Base-by-base conservation (phyloP, 2,329 filamentous ascomycete genomes). In the Phialocephala subalpina region DNA sequence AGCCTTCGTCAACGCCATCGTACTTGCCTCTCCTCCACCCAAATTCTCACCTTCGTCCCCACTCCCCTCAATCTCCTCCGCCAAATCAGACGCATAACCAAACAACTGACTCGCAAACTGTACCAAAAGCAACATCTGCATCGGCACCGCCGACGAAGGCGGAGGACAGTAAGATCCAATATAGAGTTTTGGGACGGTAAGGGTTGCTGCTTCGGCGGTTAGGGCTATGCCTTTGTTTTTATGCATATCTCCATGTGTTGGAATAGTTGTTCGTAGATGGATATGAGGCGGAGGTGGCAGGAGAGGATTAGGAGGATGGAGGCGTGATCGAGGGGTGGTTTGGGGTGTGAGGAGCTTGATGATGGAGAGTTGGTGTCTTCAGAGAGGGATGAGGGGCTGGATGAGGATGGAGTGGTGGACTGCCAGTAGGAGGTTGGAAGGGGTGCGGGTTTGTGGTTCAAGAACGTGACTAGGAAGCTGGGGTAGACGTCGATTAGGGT, bases 231-330 rank as follows among this genome's bases (percentile, higher is more conserved):
- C 67, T 55, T 58, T 63, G 52, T 68, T 65, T 12, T 29, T 22
- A 70, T 38, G 47, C 70, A 70, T 2, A 63, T 11, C n/a, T 66
- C 45, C 68, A 72, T 70, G 36, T 73, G 71, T 36, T 67, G 45
- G 58, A 73, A 69, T 2, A 75, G 22, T 14, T 64, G 52, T 18
- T 72, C 70, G 38, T 70, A 73, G 22, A 72, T 72, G 27, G 59
- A 55, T 38, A 73, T 70, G 11, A 72, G 64, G 11, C 72, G 72
- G 3, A 73, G 57, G 20, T 75, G 73, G 36, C 72, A 74, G 14
- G 73, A 74, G 7, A 73, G 56, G 4, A 73, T 60, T 6, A 74
- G 65, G 16, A 73, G 58, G 29, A 72, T 68, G 4, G 70, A 67
- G 12, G 67, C 59, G 38, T 71, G 66, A 57, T 75, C 71, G 1